Percentiles rank a stretch among this genome's conserved stretches.
These are phyloP conservation scores for Tolypocladium inflatum DNA, from an alignment of 2,329 filamentous ascomycete species.

Conservation along the genomic window DNA sequence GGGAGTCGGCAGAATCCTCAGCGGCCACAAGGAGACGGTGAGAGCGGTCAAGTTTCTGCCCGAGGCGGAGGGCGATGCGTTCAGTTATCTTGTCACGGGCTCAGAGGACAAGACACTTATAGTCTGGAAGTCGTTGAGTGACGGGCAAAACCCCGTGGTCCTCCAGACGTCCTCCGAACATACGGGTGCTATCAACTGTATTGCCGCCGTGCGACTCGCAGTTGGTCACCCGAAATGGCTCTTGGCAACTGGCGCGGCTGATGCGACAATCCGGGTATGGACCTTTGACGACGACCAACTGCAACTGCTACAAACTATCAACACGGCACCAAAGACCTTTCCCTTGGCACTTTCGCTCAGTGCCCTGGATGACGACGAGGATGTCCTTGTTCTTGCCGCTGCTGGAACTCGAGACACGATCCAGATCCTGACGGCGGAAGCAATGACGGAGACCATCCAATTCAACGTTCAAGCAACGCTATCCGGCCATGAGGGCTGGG, in stretches of 20 bases:
- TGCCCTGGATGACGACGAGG: slow-evolving; percentile 39
- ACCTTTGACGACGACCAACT: slow-evolving; percentile 39
- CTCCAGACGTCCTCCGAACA: slow-evolving; percentile 54
- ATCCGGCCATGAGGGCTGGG: slow-evolving; percentile 88
- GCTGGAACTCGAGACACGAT: slow-evolving; percentile 77
- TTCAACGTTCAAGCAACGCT: slow-evolving; percentile 72
- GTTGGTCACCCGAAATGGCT: slow-evolving; percentile 25
- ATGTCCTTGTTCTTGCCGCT: slow-evolving; percentile 63
- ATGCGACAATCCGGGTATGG: slow-evolving; percentile 68
- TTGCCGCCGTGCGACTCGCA: slow-evolving; percentile 32
- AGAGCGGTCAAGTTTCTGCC: slow-evolving; percentile 77
- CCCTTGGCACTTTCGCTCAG: slow-evolving; percentile 68
- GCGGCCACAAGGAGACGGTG: slow-evolving; percentile 69
- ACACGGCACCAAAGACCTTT: slow-evolving; percentile 69
- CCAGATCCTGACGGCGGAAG: slow-evolving; percentile 62
- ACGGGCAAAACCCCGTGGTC: slow-evolving; percentile 22
- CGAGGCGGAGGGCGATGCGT: slow-evolving; percentile 28
- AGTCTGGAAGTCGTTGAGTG: slow-evolving; percentile 49
- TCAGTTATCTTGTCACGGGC: slow-evolving; percentile 62
- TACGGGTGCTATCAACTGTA: slow-evolving; percentile 64
- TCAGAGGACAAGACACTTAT: slow-evolving; percentile 71
- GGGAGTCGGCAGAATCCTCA: slow-evolving; percentile 60
- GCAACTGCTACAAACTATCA: slow-evolving; percentile 59
- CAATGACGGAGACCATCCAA: slow-evolving; percentile 24
- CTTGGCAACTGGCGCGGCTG: slow-evolving; percentile 74